Evolutionary conservation across 306 rosid species (phyloP).

Genomic region (Dryas drummondii): DNA sequence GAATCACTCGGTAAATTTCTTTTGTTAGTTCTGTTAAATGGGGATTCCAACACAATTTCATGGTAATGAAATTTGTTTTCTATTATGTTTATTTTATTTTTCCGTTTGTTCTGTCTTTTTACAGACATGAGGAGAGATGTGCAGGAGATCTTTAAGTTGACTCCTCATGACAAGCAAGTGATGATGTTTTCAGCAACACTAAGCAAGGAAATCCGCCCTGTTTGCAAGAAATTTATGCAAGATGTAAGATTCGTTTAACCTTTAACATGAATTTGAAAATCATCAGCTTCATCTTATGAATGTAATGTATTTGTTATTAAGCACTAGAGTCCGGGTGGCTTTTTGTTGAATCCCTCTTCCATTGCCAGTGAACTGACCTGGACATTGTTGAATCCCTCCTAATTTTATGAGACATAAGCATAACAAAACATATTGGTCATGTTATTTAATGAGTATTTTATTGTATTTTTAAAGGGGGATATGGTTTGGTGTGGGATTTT

Average conservation of each 20-base stretch:
- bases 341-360: neutral
- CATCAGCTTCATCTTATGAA: neutral
- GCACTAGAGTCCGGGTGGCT: too few species aligned
- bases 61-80: neutral
- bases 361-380: neutral
- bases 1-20: constrained; percentile 65
- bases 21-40: neutral
- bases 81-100: constrained; percentile 4
- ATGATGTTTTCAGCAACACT: constrained; percentile 86
- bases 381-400: neutral
- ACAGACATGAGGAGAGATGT: constrained; percentile 78
- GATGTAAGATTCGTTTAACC: constrained; percentile 50
- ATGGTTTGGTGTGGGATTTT: neutral
- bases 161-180: constrained; percentile 83
- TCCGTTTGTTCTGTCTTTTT: constrained; percentile 13
- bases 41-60: neutral
- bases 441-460: neutral
- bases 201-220: constrained; percentile 75
- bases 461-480: neutral
- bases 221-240: constrained; percentile 87
- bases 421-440: neutral
- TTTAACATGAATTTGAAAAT: neutral
- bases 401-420: neutral
- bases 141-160: constrained; percentile 68
- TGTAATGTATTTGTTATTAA: neutral